Conservation (phyloP, 495 filamentous ascomycete species). For the Xylaria intraflava region DNA sequence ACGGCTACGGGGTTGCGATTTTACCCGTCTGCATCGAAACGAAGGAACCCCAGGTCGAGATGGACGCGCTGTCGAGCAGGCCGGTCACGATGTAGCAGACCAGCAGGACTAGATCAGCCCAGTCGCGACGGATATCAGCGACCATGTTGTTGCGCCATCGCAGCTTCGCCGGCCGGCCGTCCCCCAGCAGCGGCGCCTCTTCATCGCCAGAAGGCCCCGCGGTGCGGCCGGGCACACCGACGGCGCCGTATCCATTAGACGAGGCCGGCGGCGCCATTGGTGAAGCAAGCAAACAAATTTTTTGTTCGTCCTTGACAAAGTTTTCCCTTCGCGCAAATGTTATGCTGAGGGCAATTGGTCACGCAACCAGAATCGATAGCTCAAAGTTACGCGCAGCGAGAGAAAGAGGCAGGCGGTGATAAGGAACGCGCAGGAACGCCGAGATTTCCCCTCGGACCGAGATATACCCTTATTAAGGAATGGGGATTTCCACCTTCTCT, state of each 20-base stretch:
- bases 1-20: constrained; percentile 4
- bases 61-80: constrained; percentile 63
- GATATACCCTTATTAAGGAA: too few species aligned
- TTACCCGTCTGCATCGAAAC: constrained; percentile 72
- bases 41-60: constrained; percentile 69
- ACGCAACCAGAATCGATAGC: too few species aligned
- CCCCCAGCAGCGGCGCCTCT: constrained; percentile 34
- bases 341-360: too few species aligned
- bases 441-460: too few species aligned
- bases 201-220: constrained; percentile 21
- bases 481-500: too few species aligned
- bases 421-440: too few species aligned
- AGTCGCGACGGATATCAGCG: constrained; percentile 44
- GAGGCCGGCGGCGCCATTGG: constrained; percentile 11
- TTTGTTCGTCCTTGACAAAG: too few species aligned
- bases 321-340: too few species aligned
- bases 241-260: constrained; percentile 17
- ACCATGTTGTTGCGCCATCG: constrained; percentile 38
- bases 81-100: constrained; percentile 68
- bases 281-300: too few species aligned
- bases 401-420: too few species aligned
- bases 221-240: constrained; percentile 2
- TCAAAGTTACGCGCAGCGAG: too few species aligned
- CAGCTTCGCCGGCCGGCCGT: constrained; percentile 7
- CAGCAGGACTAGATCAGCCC: constrained; percentile 57